A percentile compares a stretch with the other conserved stretches of the same genome.
Evolutionary conservation across 345 rosid species (phyloP).

Genomic region (Citrus reticulata): DNA sequence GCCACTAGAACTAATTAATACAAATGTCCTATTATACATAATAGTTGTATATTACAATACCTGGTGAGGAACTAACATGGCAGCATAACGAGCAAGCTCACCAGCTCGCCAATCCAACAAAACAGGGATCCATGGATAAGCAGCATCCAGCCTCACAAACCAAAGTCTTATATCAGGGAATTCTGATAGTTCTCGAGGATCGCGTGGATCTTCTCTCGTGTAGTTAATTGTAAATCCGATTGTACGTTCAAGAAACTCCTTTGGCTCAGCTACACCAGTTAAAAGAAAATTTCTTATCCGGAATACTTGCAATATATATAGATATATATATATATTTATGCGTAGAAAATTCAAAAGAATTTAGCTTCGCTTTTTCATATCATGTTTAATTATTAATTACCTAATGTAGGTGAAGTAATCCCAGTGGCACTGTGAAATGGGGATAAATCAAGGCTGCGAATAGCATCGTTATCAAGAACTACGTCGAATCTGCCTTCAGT

Average conservation of each 20-base stretch:
- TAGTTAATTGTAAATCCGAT: conserved; percentile 79
- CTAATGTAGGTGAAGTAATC: conserved; percentile 53
- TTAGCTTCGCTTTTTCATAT: neutral
- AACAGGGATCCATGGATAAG: conserved; percentile 84
- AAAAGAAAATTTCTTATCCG: neutral
- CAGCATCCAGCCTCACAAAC: conserved; percentile 85
- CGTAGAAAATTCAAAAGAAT: neutral
- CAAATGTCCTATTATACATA: too few relatives aligned
- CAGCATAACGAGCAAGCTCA: conserved; percentile 83
- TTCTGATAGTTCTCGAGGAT: conserved; percentile 77
- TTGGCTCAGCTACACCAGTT: conserved; percentile 46
- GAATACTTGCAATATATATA: neutral
- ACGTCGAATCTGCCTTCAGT: conserved; percentile 66
- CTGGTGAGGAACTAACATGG: conserved; percentile 91
- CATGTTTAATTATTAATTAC: conserved; percentile 23
- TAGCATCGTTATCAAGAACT: conserved; percentile 48
- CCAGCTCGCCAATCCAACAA: conserved; percentile 90
- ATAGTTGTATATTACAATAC: conserved; percentile 12
- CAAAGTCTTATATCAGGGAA: conserved; percentile 80
- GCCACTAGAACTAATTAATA: neutral
- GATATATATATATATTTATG: too few relatives aligned
- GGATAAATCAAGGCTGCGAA: conserved; percentile 60
- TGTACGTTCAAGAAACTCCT: conserved; percentile 50
- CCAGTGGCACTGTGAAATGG: conserved; percentile 66
- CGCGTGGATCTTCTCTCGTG: conserved; percentile 58